Evolutionary conservation across 192 early-diverging fungal species (phyloP), one percentile per base, ranked within the genome.

Genomic region (Podila verticillata): DNA sequence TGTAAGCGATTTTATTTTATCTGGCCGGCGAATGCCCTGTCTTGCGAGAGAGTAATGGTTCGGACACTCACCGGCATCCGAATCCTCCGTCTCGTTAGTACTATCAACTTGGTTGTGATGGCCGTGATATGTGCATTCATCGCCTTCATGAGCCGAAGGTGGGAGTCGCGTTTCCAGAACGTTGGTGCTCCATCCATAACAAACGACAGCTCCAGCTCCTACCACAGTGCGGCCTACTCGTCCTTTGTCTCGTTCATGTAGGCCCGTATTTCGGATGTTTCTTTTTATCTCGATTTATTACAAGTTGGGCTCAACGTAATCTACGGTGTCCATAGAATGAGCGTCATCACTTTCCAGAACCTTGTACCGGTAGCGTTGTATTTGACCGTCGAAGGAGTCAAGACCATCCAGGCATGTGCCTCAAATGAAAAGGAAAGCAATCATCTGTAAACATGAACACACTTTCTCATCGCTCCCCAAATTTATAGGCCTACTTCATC

Each of bases 281-380:
- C n/a, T n/a, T n/a, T n/a, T n/a, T n/a, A 44, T 44, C 39, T 44
- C 39, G 0, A 44, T 44, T 13, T 17, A 17, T 15, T 44, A 44
- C 13, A 44, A 17, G 12, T 44, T 1, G 15, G 39, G 13, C 13
- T 44, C 3, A 44, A 4, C 15, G 39, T 9, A 2, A 12, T 15
- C 2, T 17, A 44, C 17, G 0, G 28, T 56, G 32, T 91, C 17
- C 60, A 86, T 75, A 82, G 87, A 75, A 73, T 90, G 26, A 82
- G 89, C 4, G 66, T 84, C 31, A 84, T 72, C 19, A 74, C 80
- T 15, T 90, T 88, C 71, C 91, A 92, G 70, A 92, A 91, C 61
- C 87, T 92, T 39, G 89, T 92, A 5, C 91, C 91, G 12, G 88
- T 92, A 49, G 90, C 91, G 20, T 64, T 92, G 15, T 90, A 89